These are phyloP conservation scores for Thozetella sp. DNA, from an alignment of 495 filamentous ascomycete species.

Conservation along the genomic window DNA sequence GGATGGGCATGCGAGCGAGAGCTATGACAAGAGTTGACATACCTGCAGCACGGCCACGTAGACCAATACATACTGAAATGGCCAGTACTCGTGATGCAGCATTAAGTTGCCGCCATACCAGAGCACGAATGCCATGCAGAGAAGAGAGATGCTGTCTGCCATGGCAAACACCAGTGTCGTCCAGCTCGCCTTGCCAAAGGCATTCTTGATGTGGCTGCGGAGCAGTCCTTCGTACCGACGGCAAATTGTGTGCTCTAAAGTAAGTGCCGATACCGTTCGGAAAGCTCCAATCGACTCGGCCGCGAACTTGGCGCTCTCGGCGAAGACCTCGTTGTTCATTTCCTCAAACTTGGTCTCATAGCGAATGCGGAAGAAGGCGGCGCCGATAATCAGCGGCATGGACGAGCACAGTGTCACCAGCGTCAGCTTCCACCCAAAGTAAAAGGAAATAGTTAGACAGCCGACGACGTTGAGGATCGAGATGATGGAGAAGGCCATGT, in stretches of 20 bases:
- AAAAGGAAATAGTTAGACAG: slow-evolving; percentile 50
- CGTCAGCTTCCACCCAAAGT: slow-evolving; percentile 60
- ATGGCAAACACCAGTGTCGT: slow-evolving; percentile 52
- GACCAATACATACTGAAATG: slow-evolving; percentile 51
- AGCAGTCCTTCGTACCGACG: slow-evolving; percentile 51
- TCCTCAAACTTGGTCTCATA: slow-evolving; percentile 55
- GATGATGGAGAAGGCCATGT: slow-evolving; percentile 51
- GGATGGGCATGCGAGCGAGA: too few species aligned
- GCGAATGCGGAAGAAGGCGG: slow-evolving; percentile 52
- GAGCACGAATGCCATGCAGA: slow-evolving; percentile 58
- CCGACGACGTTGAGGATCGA: slow-evolving; percentile 50
- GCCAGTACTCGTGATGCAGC: slow-evolving; percentile 38
- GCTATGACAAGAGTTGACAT: slow-evolving; percentile 7
- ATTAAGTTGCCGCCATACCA: slow-evolving; percentile 52
- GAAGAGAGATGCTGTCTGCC: slow-evolving; percentile 49
- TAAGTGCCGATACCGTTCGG: slow-evolving; percentile 56
- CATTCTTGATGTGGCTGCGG: slow-evolving; percentile 47
- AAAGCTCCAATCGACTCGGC: slow-evolving; percentile 59
- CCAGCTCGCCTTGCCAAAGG: slow-evolving; percentile 52
- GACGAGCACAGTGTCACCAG: slow-evolving; percentile 49
- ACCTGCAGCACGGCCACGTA: slow-evolving; percentile 49
- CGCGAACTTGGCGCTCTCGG: slow-evolving; percentile 57
- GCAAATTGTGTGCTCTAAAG: slow-evolving; percentile 53
- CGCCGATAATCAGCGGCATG: slow-evolving; percentile 49
- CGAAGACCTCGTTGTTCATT: slow-evolving; percentile 52